A percentile compares a stretch with the other conserved stretches of the same genome.
These are phyloP conservation scores for Magnolia sinica DNA, from an alignment of 164 flowering plant species.

Conservation along the genomic window DNA sequence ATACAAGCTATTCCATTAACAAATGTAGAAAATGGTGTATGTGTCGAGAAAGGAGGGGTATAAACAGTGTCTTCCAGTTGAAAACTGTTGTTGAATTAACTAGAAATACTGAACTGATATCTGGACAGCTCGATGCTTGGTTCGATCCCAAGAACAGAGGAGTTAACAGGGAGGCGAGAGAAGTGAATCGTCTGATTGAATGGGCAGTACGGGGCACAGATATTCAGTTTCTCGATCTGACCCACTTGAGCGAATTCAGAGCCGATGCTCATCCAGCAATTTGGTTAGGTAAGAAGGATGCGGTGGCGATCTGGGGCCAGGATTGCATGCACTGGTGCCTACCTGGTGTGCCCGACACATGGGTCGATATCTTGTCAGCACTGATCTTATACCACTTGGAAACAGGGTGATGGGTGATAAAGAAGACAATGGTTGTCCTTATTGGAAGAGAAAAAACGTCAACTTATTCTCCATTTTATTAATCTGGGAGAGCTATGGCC, in stretches of 20 bases:
- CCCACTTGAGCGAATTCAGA: constrained; percentile 88
- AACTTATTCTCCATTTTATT: background rate
- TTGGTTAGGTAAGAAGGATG: constrained; percentile 93
- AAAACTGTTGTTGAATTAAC: no score
- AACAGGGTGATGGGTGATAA: constrained; percentile 21
- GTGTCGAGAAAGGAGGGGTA: no score
- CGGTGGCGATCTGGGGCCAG: constrained; percentile 92
- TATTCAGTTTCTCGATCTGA: constrained; percentile 63
- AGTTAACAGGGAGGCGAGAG: constrained; percentile 86
- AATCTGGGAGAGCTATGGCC: background rate
- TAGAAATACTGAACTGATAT: constrained; percentile 17
- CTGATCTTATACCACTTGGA: constrained; percentile 35
- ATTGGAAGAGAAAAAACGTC: background rate
- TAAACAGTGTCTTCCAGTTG: no score
- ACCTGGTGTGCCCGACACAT: constrained; percentile 94
- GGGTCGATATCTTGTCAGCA: constrained; percentile 81
- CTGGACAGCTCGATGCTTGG: constrained; percentile 82
- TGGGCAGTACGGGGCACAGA: constrained; percentile 50
- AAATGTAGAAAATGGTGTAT: no score
- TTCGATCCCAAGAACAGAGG: constrained; percentile 85
- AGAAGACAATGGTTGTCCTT: background rate
- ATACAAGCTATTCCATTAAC: no score
- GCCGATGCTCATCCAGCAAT: constrained; percentile 96
- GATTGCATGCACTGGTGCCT: constrained; percentile 99
- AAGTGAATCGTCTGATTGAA: constrained; percentile 52